Evolutionary conservation across 2,329 filamentous ascomycete genomes (phyloP).

Genomic region (Xylariaceae sp.): DNA sequence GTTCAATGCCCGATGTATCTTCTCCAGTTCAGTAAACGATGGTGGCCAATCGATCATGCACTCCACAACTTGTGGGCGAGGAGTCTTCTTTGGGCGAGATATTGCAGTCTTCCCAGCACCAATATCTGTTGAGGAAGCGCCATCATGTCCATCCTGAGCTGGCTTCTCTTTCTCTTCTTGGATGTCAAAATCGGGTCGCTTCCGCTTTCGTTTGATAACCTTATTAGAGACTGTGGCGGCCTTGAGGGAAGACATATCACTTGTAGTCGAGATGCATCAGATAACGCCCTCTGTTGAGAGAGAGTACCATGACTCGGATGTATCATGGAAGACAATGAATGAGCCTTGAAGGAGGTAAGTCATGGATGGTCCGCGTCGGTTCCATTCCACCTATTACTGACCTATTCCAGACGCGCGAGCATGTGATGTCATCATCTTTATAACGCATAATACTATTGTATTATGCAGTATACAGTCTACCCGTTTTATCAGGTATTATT

Average conservation of each 20-base stretch:
- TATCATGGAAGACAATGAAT: background rate
- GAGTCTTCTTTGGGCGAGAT: constrained; percentile 15
- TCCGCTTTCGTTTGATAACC: constrained; percentile 35
- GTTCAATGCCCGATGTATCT: constrained; percentile 79
- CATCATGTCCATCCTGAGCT: constrained; percentile 5
- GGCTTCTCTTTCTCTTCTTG: background rate
- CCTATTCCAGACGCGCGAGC: constrained; percentile 4
- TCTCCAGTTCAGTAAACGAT: constrained; percentile 64
- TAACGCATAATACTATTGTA: background rate
- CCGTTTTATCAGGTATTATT: background rate
- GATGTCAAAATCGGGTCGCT: constrained; percentile 30
- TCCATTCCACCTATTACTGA: too few relatives aligned
- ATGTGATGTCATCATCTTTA: constrained; percentile 11
- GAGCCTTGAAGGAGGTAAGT: too few relatives aligned
- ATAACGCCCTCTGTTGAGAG: background rate
- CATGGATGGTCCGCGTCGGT: too few relatives aligned
- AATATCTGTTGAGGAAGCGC: background rate
- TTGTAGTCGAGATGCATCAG: constrained; percentile 28
- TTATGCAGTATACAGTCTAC: background rate
- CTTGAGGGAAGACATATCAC: constrained; percentile 41
- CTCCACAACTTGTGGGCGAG: constrained; percentile 20
- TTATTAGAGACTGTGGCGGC: constrained; percentile 43
- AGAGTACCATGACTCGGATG: background rate
- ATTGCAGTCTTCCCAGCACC: constrained; percentile 5
- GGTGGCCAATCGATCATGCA: constrained; percentile 61